Conservation (phyloP, 1,284 basidiomycete species). For the Amylostereum areolatum region DNA sequence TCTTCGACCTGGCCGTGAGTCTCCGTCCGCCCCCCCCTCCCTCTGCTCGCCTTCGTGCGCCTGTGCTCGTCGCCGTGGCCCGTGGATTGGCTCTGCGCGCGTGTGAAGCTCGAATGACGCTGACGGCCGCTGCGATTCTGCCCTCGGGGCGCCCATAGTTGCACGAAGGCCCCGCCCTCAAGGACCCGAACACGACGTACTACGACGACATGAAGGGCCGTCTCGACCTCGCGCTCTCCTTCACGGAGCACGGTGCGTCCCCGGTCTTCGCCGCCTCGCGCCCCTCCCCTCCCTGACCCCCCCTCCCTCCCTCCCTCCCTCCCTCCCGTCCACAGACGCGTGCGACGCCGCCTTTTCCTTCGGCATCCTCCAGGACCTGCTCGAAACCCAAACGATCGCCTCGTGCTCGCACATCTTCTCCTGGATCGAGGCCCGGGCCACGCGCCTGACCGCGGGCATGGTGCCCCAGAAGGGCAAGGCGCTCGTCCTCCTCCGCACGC, state of each 20-base stretch:
- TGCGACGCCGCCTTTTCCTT: constrained; percentile 54
- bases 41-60: too few species aligned
- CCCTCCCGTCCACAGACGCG: too few species aligned
- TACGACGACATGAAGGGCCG: constrained; percentile 54
- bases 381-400: constrained; percentile 76
- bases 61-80: too few species aligned
- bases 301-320: too few species aligned
- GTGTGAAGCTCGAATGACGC: too few species aligned
- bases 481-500: constrained; percentile 73
- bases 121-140: too few species aligned
- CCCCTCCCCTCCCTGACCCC: constrained; percentile 8
- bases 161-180: constrained; percentile 53
- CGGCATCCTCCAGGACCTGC: constrained; percentile 63
- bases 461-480: constrained; percentile 84
- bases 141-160: too few species aligned
- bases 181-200: constrained; percentile 44
- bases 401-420: constrained; percentile 81
- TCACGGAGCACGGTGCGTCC: constrained; percentile 64
- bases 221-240: constrained; percentile 66
- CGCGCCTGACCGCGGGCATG: constrained; percentile 66
- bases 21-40: too few species aligned
- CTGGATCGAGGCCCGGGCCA: constrained; percentile 72
- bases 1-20: constrained; percentile 65
- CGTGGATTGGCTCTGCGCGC: too few species aligned
- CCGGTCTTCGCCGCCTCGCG: background rate